Base-by-base conservation (phyloP, 306 rosid genomes). In the Oxytropis ochrocephala region DNA sequence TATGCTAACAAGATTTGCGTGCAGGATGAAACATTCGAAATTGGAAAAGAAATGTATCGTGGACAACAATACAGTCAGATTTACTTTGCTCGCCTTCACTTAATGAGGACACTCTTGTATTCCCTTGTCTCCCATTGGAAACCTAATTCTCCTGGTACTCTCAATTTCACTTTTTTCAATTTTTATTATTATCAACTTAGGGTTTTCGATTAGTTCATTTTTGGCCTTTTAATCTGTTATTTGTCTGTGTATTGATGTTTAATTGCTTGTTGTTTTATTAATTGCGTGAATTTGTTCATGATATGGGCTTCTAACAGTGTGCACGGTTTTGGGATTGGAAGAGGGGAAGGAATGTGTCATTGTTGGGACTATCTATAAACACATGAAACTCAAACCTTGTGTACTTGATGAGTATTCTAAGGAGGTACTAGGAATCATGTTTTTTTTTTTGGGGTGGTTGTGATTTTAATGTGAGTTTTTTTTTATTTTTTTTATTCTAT, bases 51-150 rank as follows among this genome's bases (percentile, higher is more conserved):
- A 79, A 67, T 63, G 50, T 88, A 87, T 48, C 76, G 73, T 48
- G 99, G 99, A 4, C 97, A 91, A 74, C 97, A 89, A 69, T 91
- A 85, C 84, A 89, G 99, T 72, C 97, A 94, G 24, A 87, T 94
- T 48, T 91, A 94, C 91, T 94, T 83, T 48, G 83, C 79, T 55
- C 91, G 97, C 35, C 99, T 94, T 52, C 95, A 84, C 76, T 52
- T 94, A 81, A 87, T 91, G 96, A 69, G 97, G 68, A 85, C 92
- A 5, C 81, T 94, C 17, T 78, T 94, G 55, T 84, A 82, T 65
- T 87, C 99, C 18, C 89, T 91, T 35, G 82, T 80, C 42, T 72
- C 95, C 6, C 69, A 73, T 16, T 83, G 96, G 97, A 91, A 89
- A 77, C 84, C 96, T 32, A 88, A 83, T 74, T 62, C 83, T 27